phyloP scores from a whole-genome alignment of 768 basidiomycete species.

The Collybiopsis luxurians region DNA sequence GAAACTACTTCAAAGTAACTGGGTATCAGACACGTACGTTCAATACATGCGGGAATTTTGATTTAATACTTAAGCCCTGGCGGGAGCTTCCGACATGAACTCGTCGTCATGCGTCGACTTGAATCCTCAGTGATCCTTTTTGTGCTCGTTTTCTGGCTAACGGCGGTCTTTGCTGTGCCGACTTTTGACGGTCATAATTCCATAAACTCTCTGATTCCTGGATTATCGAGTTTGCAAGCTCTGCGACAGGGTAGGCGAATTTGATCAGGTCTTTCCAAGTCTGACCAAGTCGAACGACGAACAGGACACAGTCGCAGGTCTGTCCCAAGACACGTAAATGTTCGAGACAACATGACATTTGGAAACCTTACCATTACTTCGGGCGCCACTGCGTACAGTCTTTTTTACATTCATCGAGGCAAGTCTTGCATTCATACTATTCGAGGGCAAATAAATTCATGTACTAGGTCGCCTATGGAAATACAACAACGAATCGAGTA shows the following conservation, averaged over 20 bases:
- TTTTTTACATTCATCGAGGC: constrained; percentile 53
- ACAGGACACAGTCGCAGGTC: constrained; percentile 12
- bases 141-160: constrained; percentile 19
- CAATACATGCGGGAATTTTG: background rate
- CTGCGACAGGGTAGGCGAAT: background rate
- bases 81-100: background rate
- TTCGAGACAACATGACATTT: constrained; percentile 14
- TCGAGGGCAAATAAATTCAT: too few relatives aligned
- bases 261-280: constrained; percentile 29
- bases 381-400: constrained; percentile 32
- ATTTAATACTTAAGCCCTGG: background rate
- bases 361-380: constrained; percentile 50
- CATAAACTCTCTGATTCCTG: constrained; percentile 40
- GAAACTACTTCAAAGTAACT: background rate
- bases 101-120: background rate
- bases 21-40: background rate
- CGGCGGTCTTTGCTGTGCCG: constrained; percentile 32
- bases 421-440: too few relatives aligned
- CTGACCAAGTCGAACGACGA: too few relatives aligned
- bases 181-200: constrained; percentile 40
- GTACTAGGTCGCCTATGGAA: constrained; percentile 40
- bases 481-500: constrained; percentile 52
- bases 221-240: constrained; percentile 32
- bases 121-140: constrained; percentile 11
- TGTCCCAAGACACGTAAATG: constrained; percentile 27